A percentile compares a stretch with the other conserved stretches of the same genome.
These are phyloP conservation scores for Tetradesmus obliquus DNA, from an alignment of 139 green algal genomes.

Conservation along the genomic window DNA sequence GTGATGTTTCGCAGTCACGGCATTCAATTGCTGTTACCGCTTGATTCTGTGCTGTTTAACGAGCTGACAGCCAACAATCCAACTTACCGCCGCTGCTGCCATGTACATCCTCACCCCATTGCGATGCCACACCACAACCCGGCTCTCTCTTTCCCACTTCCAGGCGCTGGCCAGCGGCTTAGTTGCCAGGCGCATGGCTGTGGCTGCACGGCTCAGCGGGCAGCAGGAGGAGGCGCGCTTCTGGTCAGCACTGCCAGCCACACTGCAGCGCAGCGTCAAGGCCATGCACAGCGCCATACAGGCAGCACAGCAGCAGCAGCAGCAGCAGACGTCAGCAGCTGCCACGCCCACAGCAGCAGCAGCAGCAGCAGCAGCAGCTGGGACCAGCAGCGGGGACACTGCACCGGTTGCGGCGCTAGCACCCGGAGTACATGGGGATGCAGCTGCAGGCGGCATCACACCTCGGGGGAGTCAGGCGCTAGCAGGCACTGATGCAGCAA, in stretches of 20 bases:
- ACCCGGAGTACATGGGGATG: background rate
- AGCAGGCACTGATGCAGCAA: background rate
- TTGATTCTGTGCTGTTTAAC: background rate
- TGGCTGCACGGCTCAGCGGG: conserved; percentile 53
- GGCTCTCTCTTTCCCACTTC: too few relatives aligned
- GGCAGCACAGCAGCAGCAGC: conserved; percentile 6
- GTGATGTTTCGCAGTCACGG: too few relatives aligned
- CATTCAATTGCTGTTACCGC: too few relatives aligned
- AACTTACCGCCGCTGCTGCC: background rate
- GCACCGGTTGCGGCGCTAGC: background rate
- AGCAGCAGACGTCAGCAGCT: background rate
- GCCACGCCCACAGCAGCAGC: background rate
- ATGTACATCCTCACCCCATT: background rate
- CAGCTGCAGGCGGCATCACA: background rate
- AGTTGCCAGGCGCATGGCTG: conserved; percentile 54
- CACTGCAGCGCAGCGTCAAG: conserved; percentile 55
- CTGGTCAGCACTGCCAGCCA: conserved; percentile 77
- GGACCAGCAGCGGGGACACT: background rate
- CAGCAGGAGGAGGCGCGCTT: conserved; percentile 68
- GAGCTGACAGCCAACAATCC: background rate
- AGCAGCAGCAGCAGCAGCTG: background rate
- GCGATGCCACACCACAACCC: too few relatives aligned
- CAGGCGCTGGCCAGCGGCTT: conserved; percentile 28
- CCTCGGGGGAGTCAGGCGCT: background rate
- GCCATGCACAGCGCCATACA: conserved; percentile 36